A percentile compares a stretch with the other conserved stretches of the same genome.
These are phyloP conservation scores for Boletus reticuloceps DNA, from an alignment of 768 basidiomycete species.

Conservation along the genomic window DNA sequence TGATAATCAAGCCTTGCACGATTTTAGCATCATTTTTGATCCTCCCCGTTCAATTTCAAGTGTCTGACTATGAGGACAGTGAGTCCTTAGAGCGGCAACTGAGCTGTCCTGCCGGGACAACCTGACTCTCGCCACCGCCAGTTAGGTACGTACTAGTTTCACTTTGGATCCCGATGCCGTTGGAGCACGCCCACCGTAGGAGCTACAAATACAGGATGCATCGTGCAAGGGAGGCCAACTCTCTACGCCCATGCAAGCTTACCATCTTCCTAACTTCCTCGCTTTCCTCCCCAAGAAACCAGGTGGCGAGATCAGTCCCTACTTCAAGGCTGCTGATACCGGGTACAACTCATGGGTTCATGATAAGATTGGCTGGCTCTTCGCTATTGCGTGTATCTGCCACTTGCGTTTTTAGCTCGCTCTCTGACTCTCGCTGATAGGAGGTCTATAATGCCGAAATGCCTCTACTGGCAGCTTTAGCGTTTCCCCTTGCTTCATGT, in stretches of 20 bases:
- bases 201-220: constrained; percentile 15
- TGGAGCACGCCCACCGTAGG: background rate
- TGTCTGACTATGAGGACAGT: background rate
- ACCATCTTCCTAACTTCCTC: constrained; percentile 26
- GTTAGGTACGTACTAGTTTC: constrained; percentile 12
- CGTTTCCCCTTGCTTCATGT: constrained; percentile 23
- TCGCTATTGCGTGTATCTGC: constrained; percentile 17
- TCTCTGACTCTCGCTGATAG: constrained; percentile 6
- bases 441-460: constrained; percentile 27
- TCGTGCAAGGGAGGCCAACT: background rate
- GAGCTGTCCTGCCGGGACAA: background rate
- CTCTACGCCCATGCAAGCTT: constrained; percentile 19
- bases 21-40: background rate
- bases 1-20: background rate
- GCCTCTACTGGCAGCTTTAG: constrained; percentile 23
- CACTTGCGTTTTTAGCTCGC: no score
- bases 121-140: constrained; percentile 4
- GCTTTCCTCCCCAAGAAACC: constrained; percentile 25
- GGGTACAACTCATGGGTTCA: constrained; percentile 24
- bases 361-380: constrained; percentile 20
- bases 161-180: constrained; percentile 9
- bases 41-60: background rate
- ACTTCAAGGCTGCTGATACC: constrained; percentile 22
- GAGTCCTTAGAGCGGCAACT: background rate
- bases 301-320: constrained; percentile 25